These are phyloP conservation scores for Rhododendron ferrugineum DNA, from an alignment of 148 eudicot genomes.

Conservation along the genomic window DNA sequence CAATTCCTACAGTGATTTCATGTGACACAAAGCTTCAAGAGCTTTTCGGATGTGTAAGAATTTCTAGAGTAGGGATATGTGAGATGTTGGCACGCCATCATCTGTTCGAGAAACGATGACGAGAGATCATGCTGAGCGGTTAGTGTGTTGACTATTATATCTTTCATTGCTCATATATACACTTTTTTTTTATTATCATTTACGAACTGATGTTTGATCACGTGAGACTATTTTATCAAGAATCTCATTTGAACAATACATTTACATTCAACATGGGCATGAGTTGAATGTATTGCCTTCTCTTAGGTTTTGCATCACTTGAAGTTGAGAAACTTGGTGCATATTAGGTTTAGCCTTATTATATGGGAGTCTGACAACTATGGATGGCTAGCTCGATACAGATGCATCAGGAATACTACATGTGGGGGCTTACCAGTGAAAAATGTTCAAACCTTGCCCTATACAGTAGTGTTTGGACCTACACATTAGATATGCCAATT, in stretches of 20 bases:
- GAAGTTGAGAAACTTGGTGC: background rate
- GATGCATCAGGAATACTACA: background rate
- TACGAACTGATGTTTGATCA: background rate
- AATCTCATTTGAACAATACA: background rate
- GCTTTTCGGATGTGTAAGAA: slow-evolving; percentile 66
- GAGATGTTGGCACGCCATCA: slow-evolving; percentile 67
- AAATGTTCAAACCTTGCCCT: background rate
- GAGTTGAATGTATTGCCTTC: background rate
- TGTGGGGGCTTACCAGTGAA: background rate
- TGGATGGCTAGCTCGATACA: background rate
- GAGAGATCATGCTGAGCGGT: slow-evolving; percentile 31
- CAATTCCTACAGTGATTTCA: slow-evolving; percentile 33
- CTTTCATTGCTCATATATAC: background rate
- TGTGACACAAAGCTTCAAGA: slow-evolving; percentile 80
- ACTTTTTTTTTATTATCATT: background rate
- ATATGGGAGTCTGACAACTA: background rate
- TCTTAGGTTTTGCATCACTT: background rate
- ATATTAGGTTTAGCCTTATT: background rate
- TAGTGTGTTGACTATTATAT: slow-evolving; percentile 14
- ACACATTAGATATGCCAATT: background rate
- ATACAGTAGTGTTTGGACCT: background rate
- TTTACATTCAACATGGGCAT: background rate
- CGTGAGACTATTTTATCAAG: background rate
- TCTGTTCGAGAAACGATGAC: slow-evolving; percentile 54
- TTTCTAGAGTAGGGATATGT: slow-evolving; percentile 48